Evolutionary conservation across 495 filamentous ascomycete genomes (phyloP), one percentile per base, ranked within the genome.

Genomic region (Parachaetomium inaequale): DNA sequence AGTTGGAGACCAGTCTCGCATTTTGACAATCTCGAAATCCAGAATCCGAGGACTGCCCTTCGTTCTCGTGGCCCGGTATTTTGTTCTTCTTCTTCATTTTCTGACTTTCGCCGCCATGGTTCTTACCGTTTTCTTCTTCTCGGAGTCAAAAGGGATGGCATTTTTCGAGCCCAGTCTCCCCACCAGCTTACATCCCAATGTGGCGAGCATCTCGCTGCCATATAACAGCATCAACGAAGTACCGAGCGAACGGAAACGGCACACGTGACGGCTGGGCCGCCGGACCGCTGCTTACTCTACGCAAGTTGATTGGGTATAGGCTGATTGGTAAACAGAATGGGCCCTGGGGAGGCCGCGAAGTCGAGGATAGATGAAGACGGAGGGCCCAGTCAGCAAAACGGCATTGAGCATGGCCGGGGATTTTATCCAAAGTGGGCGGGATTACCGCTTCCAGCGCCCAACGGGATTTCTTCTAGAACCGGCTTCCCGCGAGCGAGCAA

Each of bases 401-500:
- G 52, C 58, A 51, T 49, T 56, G 56, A 52, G 59, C 62, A 63
- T 61, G 34, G 58, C 61, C 58, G 49, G 55, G 45, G 15, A 57
- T 70, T 71, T 46, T 73, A 73, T 73, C 71, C 71, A 73, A 73
- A 73, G 71, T 73, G 63, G 61, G 63, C 58, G 53, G 68, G 56
- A 71, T 71, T 71, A 45, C 63, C 46, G 28, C 25, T 21, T 21
- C 36, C 46, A 61, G 36, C 54, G 32, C 36, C 26, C 42, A 26
- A 65, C 68, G 67, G 67, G 50, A 59, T 47, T 66, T 67, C 59
- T 66, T 68, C 62, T 63, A 55, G 60, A 65, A 68, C 62, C 68
- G 63, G 53, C 38, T n/a, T n/a, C n/a, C 58, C 58, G 46, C 17
- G 29, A 23, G 43, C 55, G 42, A 47, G 25, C 52, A 61, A 40